Base-by-base conservation (phyloP, 805 yeast species). In the Priceomyces haplophilus region DNA sequence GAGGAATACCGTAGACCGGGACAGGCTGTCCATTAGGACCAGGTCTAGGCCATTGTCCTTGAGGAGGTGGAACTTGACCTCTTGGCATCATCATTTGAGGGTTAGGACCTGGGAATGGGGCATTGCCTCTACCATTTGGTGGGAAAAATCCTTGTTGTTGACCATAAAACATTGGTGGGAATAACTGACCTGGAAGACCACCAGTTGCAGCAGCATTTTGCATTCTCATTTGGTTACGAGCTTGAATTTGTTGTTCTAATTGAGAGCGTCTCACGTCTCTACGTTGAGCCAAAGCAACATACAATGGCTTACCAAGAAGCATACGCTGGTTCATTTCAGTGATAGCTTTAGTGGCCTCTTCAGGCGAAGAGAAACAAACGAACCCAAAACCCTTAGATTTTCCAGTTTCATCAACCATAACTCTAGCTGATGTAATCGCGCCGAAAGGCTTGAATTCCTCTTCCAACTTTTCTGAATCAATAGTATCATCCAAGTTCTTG, bases 321-420 rank as follows among this genome's bases (percentile, higher is more conserved):
- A 91, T 85, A 67, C 89, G 86, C 75, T 89, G 97, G 82, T 91
- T 89, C 96, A 91, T 90, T 78, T 91, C 99, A 58, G 91, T 79
- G 67, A 91, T 88, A 53, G 99, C 99, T 76, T 88, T 89, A 61
- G 96, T 87, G 56, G 99, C 99, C 81, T 93, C 99, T 72, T 93
- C 99, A 63, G 98, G 97, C 52, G 93, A 72, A 44, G 96, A 82
- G 85, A 84, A 93, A 75, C 99, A 89, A 57, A 93, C 99, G 67
- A 93, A 93, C 63, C 99, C 99, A 67, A 93, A 93, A 55, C 98
- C 98, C 78, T 88, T 91, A 51, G 97, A 88, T 75, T 88, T 88
- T 59, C 96, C 97, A 49, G 80, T 68, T 60, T 90, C 97, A 65
- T 88, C 96, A 60, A 85, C 81, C 97, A 93, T 91, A 55, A 91